Evolutionary conservation across 495 filamentous ascomycete genomes (phyloP).

Genomic region (Letharia lupina): DNA sequence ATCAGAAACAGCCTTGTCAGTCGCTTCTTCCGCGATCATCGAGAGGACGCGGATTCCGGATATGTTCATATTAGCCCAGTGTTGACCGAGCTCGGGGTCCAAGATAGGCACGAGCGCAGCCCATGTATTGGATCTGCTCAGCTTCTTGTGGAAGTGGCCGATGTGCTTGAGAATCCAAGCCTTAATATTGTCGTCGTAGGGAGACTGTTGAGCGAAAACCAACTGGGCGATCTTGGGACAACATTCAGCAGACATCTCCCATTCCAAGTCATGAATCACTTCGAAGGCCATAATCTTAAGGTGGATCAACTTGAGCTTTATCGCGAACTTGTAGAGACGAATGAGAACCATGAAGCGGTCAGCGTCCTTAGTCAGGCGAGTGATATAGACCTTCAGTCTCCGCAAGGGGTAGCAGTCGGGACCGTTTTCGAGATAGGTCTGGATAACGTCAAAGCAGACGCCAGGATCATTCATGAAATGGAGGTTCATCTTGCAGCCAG

Average conservation of each 20-base stretch:
- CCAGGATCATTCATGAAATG: slow-evolving; percentile 18
- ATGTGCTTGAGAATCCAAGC: slow-evolving; percentile 21
- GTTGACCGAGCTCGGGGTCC: slow-evolving; percentile 8
- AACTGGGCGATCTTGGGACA: slow-evolving; percentile 18
- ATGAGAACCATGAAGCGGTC: slow-evolving; percentile 19
- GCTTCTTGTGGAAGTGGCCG: slow-evolving; percentile 10
- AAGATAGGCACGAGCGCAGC: slow-evolving; percentile 2
- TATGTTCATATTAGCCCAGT: slow-evolving; percentile 16
- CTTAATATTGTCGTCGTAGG: slow-evolving; percentile 14
- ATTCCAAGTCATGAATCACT: slow-evolving; percentile 14
- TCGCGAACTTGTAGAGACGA: slow-evolving; percentile 18
- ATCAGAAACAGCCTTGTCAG: neutral
- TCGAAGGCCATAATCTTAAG: slow-evolving; percentile 17
- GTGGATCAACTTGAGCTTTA: slow-evolving; percentile 12
- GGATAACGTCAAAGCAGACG: slow-evolving; percentile 17
- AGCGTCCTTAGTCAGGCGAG: neutral
- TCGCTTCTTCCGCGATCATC: slow-evolving; percentile 6
- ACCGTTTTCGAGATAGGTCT: slow-evolving; percentile 22
- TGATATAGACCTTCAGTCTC: slow-evolving; percentile 10
- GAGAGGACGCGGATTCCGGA: slow-evolving; percentile 4
- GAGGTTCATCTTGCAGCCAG: slow-evolving; percentile 19
- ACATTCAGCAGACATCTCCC: slow-evolving; percentile 5
- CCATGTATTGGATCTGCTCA: slow-evolving; percentile 19
- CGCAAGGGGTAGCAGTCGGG: slow-evolving; percentile 17
- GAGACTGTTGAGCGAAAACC: slow-evolving; percentile 14